These are phyloP conservation scores for Fusarium brachygibbosum DNA, from an alignment of 2,329 filamentous ascomycete genomes.

Conservation along the genomic window DNA sequence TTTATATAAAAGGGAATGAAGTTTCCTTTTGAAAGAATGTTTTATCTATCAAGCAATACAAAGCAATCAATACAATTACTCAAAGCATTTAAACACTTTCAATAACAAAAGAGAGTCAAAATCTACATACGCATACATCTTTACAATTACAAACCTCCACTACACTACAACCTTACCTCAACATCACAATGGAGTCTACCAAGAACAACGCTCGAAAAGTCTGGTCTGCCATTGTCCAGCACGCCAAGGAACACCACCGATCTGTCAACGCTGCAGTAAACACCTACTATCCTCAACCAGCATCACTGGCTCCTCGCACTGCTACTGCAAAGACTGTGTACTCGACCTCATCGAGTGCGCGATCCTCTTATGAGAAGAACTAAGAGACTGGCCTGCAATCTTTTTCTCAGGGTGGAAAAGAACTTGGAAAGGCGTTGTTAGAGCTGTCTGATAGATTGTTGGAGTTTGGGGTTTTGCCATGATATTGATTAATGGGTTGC, in stretches of 20 bases:
- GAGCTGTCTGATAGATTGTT: background rate
- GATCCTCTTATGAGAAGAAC: background rate
- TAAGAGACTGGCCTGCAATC: accelerated
- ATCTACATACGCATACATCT: background rate
- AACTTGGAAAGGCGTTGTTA: accelerated
- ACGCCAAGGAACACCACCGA: conserved; percentile 17
- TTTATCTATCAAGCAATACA: background rate
- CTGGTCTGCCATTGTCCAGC: conserved; percentile 10
- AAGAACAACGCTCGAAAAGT: background rate
- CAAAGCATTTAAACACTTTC: background rate
- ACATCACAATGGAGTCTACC: background rate
- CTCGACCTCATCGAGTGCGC: background rate
- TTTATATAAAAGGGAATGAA: background rate
- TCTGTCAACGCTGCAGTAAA: conserved; percentile 16
- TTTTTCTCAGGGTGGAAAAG: background rate
- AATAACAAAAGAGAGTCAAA: background rate
- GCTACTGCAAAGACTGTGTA: background rate
- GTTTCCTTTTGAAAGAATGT: accelerated
- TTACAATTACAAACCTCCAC: background rate
- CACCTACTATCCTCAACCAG: conserved; percentile 7
- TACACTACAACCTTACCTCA: background rate
- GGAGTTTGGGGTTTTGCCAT: background rate
- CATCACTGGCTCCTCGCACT: background rate
- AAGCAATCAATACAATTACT: background rate
- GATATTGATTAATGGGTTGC: background rate